Evolutionary conservation across 306 rosid species (phyloP).

Genomic region (Inga laurina): DNA sequence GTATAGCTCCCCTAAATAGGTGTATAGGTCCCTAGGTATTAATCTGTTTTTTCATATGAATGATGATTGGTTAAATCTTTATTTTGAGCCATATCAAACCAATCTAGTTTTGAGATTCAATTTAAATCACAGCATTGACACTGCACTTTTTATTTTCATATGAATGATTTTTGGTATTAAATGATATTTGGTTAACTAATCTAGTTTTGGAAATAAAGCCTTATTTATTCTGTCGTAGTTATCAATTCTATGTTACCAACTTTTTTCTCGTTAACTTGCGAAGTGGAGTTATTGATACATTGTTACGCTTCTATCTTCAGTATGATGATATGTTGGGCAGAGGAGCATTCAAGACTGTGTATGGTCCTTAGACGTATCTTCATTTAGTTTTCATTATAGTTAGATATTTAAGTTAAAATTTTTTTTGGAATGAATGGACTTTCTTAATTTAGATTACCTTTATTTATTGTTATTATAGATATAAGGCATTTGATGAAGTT

Average conservation of each 20-base stretch:
- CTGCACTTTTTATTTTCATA: not conserved
- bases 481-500: conserved; percentile 83
- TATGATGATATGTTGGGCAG: conserved; percentile 79
- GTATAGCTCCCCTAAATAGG: no score
- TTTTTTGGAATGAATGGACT: not conserved
- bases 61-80: no score
- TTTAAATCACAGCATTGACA: not conserved
- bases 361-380: conserved; percentile 39
- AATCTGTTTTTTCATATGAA: no score
- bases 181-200: no score
- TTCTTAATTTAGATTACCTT: conserved; percentile 11
- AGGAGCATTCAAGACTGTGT: conserved; percentile 97
- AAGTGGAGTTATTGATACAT: not conserved
- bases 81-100: no score
- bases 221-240: not conserved
- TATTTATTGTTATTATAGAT: conserved; percentile 40
- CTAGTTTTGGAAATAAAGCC: not conserved
- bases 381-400: not conserved
- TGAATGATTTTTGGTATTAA: no score
- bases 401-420: not conserved
- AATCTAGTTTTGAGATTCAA: no score
- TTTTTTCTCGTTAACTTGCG: not conserved
- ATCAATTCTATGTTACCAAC: not conserved
- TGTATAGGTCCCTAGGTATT: no score
- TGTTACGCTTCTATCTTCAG: conserved; percentile 44